Conservation (phyloP, 352 stramenopile genomes). For the Phytophthora macrochlamydospora region DNA sequence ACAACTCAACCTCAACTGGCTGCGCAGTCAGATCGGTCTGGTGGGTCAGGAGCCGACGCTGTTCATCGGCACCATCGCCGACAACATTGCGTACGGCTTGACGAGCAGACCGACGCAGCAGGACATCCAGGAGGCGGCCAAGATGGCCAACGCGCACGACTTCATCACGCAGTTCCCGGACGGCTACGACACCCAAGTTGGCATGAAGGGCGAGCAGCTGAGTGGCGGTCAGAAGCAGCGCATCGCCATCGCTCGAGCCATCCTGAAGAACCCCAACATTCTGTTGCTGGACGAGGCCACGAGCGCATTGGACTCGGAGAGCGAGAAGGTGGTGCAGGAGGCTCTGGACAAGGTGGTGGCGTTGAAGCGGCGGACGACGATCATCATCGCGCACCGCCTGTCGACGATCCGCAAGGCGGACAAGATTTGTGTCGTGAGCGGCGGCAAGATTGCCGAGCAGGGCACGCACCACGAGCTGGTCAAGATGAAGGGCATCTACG, state of each 20-base stretch:
- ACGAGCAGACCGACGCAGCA: conserved; percentile 39
- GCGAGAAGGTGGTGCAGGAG: conserved; percentile 80
- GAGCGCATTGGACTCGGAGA: conserved; percentile 72
- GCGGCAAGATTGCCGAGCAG: conserved; percentile 90
- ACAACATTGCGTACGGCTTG: conserved; percentile 52
- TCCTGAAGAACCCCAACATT: conserved; percentile 70
- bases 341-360: conserved; percentile 64
- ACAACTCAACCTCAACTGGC: conserved; percentile 57
- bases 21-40: conserved; percentile 56
- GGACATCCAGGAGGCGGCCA: conserved; percentile 82
- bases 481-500: conserved; percentile 32
- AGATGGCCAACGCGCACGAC: conserved; percentile 89
- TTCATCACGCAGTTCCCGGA: conserved; percentile 92
- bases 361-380: conserved; percentile 71
- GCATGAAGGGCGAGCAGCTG: conserved; percentile 88
- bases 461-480: conserved; percentile 93
- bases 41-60: conserved; percentile 56
- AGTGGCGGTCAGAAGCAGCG: conserved; percentile 57
- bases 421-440: conserved; percentile 93
- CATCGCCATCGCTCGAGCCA: conserved; percentile 6
- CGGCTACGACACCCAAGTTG: conserved; percentile 93
- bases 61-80: conserved; percentile 55
- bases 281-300: conserved; percentile 11
- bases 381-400: conserved; percentile 94
- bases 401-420: conserved; percentile 94